Base-by-base conservation (phyloP, 1,284 basidiomycete genomes). In the Ganoderma resinaceum region DNA sequence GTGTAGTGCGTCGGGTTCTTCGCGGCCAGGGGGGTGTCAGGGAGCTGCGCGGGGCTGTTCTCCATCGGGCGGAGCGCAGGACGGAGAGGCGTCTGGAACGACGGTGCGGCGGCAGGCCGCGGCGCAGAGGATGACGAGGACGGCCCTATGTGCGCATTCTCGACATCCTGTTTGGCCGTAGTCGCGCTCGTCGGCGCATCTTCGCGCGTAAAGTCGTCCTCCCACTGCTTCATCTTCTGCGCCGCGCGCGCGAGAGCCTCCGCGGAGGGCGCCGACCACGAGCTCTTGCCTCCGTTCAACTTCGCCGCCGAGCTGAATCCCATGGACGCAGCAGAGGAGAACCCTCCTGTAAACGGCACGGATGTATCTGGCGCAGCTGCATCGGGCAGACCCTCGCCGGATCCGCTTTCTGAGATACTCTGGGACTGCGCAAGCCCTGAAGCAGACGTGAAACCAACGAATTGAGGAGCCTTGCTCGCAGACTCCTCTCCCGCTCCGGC, bases 181-280 rank as follows among this genome's bases (percentile, higher is more conserved):
- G 46, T 49, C 12, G 43, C 43, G 8, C 61, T 62, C 40, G 53
- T 29, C 40, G 40, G 61, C n/a, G 43, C 33, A 7, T 67, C 71
- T 31, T 74, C 74, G n/a, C 67, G 66, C 4, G 82, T 81, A 7
- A 83, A 82, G 62, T 89, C 86, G 26, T 81, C 78, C 46, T 90
- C 87, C 91, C 75, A 87, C 75, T 82, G 79, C 68, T 81, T 81
- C 78, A 89, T 82, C 72, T 82, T 87, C 66, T 84, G 82, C 75
- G 85, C 80, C 0, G 91, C 91, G 70, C 83, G 83, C 6, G 84
- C 85, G 8, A 91, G 75, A 1, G 92, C 89, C 31, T 80, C 81
- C n/a, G 80, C 82, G 2, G 91, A 90, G 0, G 90, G 90, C 46
- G 81, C 76, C 8, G 89, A 79, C 73, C 66, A 76, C 23, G 68